Evolutionary conservation across 306 rosid species (phyloP), one percentile per base, ranked within the genome.

Genomic region (Gynostemma pentaphyllum): DNA sequence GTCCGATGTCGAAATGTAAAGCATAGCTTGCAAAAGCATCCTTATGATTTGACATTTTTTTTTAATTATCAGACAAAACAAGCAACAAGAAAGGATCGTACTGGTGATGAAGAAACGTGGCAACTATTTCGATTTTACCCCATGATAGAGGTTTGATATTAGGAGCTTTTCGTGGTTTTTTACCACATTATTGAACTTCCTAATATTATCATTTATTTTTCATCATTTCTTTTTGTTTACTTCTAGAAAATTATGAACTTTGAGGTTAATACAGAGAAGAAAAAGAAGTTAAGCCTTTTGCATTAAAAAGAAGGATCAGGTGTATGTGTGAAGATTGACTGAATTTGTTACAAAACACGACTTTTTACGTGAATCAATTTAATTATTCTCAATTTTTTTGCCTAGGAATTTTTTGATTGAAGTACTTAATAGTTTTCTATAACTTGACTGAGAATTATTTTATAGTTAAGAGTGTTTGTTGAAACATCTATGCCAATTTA

Each of bases 61-160:
- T 57, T n/a, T n/a, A n/a, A 29, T 42, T 44, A 64, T 68, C 83
- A 92, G 98, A 78, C 79, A 53, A 84, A 79, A 39, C 80, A 84
- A 13, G 96, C 94, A 41, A 75, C 90, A 14, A 84, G 98, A 64
- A 88, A 84, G 71, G 95, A 92, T 70, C 90, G 96, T 28, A 54
- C 70, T 44, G 83, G 75, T 9, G 96, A 85, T 65, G 87, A 79
- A 68, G 96, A 92, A 86, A 74, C 94, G 12, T 92, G 96, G 98
- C 92, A 86, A 65, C 72, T 92, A 27, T 84, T 74, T 66, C 83
- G 98, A 66, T 92, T 92, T 83, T 92, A 70, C 70, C 98, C 98
- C 66, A 37, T 92, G 78, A 0, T 92, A 68, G 98, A 92, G 98
- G 98, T 88, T 75, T 9, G 70, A 50, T 39, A 41, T 51, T 60